These are phyloP conservation scores for Alloteropsis semialata DNA, from an alignment of 176 grass and related monocot species.

Conservation along the genomic window DNA sequence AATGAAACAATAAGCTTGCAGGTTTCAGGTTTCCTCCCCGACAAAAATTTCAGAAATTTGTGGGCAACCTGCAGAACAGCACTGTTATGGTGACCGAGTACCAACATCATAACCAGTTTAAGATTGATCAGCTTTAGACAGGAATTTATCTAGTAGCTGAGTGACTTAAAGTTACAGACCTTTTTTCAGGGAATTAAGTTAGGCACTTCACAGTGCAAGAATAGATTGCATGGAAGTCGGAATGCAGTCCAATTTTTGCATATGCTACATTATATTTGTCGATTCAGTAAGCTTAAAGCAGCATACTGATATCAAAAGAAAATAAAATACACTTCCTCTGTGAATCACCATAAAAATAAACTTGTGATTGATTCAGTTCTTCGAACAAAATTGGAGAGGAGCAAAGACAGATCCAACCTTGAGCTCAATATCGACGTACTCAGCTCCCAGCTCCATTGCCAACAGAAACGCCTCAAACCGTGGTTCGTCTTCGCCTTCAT, in stretches of 20 bases:
- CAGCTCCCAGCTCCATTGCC: conserved; percentile 90
- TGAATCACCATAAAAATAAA: neutral
- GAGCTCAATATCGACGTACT: conserved; percentile 87
- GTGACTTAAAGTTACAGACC: neutral
- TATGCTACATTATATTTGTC: neutral
- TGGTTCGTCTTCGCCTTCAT: conserved; percentile 65
- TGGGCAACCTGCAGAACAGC: conserved; percentile 60
- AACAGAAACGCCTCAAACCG: conserved; percentile 62
- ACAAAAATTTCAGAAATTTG: conserved; percentile 66
- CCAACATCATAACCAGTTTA: neutral
- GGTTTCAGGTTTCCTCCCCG: conserved; percentile 70
- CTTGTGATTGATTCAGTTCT: neutral
- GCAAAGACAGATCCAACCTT: conserved; percentile 46
- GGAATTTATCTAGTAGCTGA: neutral
- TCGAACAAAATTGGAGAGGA: neutral
- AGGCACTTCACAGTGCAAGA: neutral
- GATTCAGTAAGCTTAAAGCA: neutral
- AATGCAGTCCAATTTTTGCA: neutral
- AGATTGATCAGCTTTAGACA: neutral
- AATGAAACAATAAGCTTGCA: conserved; percentile 84
- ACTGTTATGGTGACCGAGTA: neutral
- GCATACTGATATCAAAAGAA: neutral
- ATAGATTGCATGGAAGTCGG: neutral
- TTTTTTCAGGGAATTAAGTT: neutral
- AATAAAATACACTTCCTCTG: neutral